phyloP scores from a whole-genome alignment of 331 rosid species.

The Malus hybrid region DNA sequence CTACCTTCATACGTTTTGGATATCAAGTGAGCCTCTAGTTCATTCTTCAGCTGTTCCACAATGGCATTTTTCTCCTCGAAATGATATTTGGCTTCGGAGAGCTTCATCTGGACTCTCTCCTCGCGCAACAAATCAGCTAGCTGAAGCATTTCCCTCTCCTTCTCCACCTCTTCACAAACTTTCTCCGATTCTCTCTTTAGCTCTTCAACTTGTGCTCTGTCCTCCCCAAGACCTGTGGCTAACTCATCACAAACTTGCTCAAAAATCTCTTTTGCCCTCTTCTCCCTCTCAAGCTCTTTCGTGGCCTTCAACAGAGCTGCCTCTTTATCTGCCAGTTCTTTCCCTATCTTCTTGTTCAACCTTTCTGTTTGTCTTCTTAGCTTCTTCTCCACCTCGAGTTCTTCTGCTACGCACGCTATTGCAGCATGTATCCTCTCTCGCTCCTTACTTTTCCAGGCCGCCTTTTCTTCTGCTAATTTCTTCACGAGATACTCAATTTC shows the following conservation, averaged over 20 bases:
- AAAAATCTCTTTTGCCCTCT: constrained; percentile 71
- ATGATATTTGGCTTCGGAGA: constrained; percentile 75
- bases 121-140: constrained; percentile 75
- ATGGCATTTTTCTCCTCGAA: constrained; percentile 88
- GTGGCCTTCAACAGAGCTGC: constrained; percentile 39
- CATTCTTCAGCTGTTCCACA: constrained; percentile 55
- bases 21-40: constrained; percentile 52
- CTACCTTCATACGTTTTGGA: constrained; percentile 36
- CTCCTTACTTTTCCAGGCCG: constrained; percentile 63
- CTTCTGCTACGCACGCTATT: constrained; percentile 42
- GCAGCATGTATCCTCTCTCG: constrained; percentile 55
- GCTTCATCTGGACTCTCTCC: constrained; percentile 98
- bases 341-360: constrained; percentile 69
- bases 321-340: constrained; percentile 62
- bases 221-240: constrained; percentile 76
- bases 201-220: constrained; percentile 76
- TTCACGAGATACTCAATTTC: constrained; percentile 42
- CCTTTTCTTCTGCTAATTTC: constrained; percentile 70
- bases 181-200: constrained; percentile 62
- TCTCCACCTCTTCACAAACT: constrained; percentile 69
- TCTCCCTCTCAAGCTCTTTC: constrained; percentile 76
- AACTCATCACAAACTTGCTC: constrained; percentile 82
- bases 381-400: constrained; percentile 74
- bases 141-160: constrained; percentile 95
- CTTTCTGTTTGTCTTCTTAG: constrained; percentile 72